phyloP scores from a whole-genome alignment of 2,329 filamentous ascomycete species.

The Nothopassalora personata region DNA sequence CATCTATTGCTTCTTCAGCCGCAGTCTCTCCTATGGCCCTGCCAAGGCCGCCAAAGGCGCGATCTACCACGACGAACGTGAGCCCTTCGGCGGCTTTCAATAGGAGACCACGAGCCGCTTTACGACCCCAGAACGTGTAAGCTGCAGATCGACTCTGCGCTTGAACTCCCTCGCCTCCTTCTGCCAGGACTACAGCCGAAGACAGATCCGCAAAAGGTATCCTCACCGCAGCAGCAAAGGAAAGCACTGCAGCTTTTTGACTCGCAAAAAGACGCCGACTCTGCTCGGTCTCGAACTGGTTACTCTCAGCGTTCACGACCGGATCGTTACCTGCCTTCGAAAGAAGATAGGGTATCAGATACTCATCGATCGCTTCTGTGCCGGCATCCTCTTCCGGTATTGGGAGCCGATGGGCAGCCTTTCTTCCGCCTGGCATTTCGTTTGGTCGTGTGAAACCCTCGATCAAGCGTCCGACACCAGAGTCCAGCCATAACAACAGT shows the following conservation, averaged over 20 bases:
- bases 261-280: constrained; percentile 48
- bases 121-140: constrained; percentile 53
- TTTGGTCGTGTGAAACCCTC: constrained; percentile 51
- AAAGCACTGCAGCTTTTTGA: constrained; percentile 52
- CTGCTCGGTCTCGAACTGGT: constrained; percentile 53
- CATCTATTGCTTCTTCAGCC: constrained; percentile 18
- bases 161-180: constrained; percentile 19
- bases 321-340: constrained; percentile 46
- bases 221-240: constrained; percentile 51
- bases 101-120: constrained; percentile 55
- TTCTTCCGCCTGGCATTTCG: constrained; percentile 29
- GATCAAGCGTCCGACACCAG: constrained; percentile 51
- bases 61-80: constrained; percentile 54
- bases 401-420: constrained; percentile 40
- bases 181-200: constrained; percentile 28
- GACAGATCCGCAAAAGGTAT: constrained; percentile 50
- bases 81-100: constrained; percentile 56
- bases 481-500: constrained; percentile 58
- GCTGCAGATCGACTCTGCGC: constrained; percentile 43
- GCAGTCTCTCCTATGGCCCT: constrained; percentile 29
- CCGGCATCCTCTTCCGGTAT: constrained; percentile 46
- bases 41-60: constrained; percentile 57
- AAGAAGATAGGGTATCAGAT: constrained; percentile 57
- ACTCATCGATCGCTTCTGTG: constrained; percentile 50
- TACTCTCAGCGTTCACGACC: constrained; percentile 53